A percentile compares a stretch with the other conserved stretches of the same genome.
These are phyloP conservation scores for Chaetomium tenue DNA, from an alignment of 495 filamentous ascomycete species.

Conservation along the genomic window DNA sequence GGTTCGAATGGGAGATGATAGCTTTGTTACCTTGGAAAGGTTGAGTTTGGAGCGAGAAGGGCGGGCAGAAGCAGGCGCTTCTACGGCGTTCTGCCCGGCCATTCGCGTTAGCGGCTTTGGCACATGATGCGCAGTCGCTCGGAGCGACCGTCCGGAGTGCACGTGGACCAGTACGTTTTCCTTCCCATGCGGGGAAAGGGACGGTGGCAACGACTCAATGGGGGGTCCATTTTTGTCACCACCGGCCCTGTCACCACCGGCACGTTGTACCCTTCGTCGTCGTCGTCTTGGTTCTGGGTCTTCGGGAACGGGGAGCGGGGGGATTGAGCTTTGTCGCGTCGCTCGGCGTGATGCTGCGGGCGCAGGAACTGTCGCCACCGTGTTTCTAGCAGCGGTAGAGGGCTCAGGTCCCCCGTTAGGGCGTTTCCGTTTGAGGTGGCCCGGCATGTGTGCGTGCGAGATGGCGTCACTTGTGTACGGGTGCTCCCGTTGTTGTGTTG, in stretches of 20 bases:
- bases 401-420: slow-evolving; percentile 26
- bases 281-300: slow-evolving; percentile 42
- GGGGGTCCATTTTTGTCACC: slow-evolving; percentile 22
- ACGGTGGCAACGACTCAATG: background rate
- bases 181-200: slow-evolving; percentile 26
- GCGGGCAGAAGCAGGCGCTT: background rate
- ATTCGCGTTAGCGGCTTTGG: slow-evolving; percentile 21
- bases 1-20: background rate
- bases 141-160: slow-evolving; percentile 1
- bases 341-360: slow-evolving; percentile 37
- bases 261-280: slow-evolving; percentile 26
- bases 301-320: slow-evolving; percentile 32
- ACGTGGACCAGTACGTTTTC: slow-evolving; percentile 33
- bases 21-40: background rate
- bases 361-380: background rate
- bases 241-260: slow-evolving; percentile 19
- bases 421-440: slow-evolving; percentile 45
- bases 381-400: background rate
- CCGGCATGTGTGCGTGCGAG: slow-evolving; percentile 31
- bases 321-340: slow-evolving; percentile 44
- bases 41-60: slow-evolving; percentile 4
- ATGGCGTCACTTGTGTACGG: background rate
- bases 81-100: slow-evolving; percentile 26
- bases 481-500: background rate
- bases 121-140: background rate